Base-by-base conservation (phyloP, 148 eudicot species). In the Oxyria digyna region DNA sequence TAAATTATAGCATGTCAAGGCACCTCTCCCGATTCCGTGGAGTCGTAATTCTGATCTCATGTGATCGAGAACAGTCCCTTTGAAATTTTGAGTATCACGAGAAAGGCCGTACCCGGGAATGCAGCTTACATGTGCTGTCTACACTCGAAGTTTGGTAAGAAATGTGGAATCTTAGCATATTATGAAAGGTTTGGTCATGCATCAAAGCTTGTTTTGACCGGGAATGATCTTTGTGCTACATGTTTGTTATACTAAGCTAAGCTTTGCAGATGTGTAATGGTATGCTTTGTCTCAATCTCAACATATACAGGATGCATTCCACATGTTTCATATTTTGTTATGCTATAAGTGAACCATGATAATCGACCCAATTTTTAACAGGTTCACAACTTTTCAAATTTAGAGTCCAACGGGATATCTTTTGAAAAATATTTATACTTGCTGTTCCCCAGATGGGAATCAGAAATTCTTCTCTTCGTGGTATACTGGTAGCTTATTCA, bases 1-100 rank as follows among this genome's bases (percentile, higher is more conserved):
- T 89, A 84, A 83, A 38, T 1, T 31, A 15, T 5, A 17, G 24
- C 21, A 32, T 24, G 0, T 63, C 67, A 31, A 63, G n/a, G n/a
- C n/a, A n/a, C n/a, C n/a, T 63, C 41, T 17, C 40, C 1, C 37
- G 8, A 4, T 62, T 62, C 38, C 66, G 20, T 62, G 7, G 15
- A 10, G 7, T 33, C 6, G 66, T 62, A 23, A 49, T 20, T 18
- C 20, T 32, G 37, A 8, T 62, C 21, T 62, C 40, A 62, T 14
- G n/a, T n/a, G n/a, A n/a, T n/a, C n/a, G n/a, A n/a, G n/a, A n/a
- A n/a, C n/a, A n/a, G n/a, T 18, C 41, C 9, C 20, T 46, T 17
- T 14, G 6, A 43, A 43, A 18, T 43, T 17, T 46, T 46, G 50
- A 46, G 20, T 46, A 46, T 46, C 40, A 62, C 29, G 38, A 15